Base-by-base conservation (phyloP, 805 yeast species). In the Zygosaccharomyces rouxii region DNA sequence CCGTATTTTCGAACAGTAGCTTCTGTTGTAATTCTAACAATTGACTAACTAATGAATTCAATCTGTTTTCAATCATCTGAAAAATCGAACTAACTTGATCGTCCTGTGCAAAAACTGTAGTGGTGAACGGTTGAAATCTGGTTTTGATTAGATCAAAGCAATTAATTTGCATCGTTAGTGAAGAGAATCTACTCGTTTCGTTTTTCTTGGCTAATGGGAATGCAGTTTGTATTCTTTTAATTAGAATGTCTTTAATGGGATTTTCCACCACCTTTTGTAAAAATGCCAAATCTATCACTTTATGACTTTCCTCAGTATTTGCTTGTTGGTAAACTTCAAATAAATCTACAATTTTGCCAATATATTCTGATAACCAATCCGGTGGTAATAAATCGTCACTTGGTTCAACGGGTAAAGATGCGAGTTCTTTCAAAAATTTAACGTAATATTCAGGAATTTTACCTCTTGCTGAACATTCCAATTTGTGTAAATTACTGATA, bases 311-410 rank as follows among this genome's bases (percentile, higher is more conserved):
- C 5, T 63, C 63, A 13, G 41, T 37, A 2, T 58, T 49, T 44
- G 68, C 68, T 30, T 68, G 63, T 23, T 79, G 81, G 52, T 85
- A 74, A 1, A 87, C 65, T 1, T 80, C 79, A 48, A 83, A 71
- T 25, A 85, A 70, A 13, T 80, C 84, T 0, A 79, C 70, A 42
- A 84, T 22, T 39, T 58, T 56, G 37, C 48, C 54, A 25, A 66
- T 74, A 55, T 83, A 81, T n/a, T 79, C 83, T 42, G 77, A 71
- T 19, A 86, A 68, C 89, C 95, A 90, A 51, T 86, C 95, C 0
- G 97, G 96, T 4, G 95, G 82, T 51, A 83, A 78, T 19, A 86
- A 69, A 51, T 87, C 87, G 25, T 75, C 75, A 44, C 71, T 61
- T 35, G 59, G 64, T 16, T 71, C 53, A 33, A 64, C 63, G 48